Base-by-base conservation (phyloP, 768 basidiomycete genomes). In the Suillus americanus region DNA sequence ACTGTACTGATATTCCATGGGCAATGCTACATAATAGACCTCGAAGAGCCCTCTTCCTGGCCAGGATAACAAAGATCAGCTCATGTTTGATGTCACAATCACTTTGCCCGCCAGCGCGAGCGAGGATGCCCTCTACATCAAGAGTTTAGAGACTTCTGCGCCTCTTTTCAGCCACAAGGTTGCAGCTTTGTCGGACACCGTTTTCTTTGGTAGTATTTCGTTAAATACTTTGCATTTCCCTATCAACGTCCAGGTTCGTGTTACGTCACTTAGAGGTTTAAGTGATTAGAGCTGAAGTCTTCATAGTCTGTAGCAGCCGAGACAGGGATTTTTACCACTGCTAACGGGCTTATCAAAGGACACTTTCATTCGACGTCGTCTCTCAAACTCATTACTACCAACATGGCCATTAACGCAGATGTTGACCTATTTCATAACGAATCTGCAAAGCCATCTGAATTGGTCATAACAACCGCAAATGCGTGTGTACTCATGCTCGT, bases 311-410 rank as follows among this genome's bases (percentile, higher is more conserved):
- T 80, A 18, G 67, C 72, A 18, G 69, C 74, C 5, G 61, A 70
- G 1, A 48, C 55, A 20, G 73, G 69, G 0, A 41, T 57, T 2
- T 23, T 80, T 37, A 64, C 37, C 3, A 72, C 82, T 33, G 70
- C 65, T 10, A 81, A 83, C 28, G 73, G 72, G 2, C 55, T 66
- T 0, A 81, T 83, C 64, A 28, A 20, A 3, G 82, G 83, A 25
- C 71, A 72, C n/a, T 79, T 80, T 67, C 79, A 75, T 63, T 64
- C 75, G 0, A 72, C 75, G 0, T 48, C 67, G 3, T 48, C 65
- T 0, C 63, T 83, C 5, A 57, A 61, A 1, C 65, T 83, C 33
- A 35, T 30, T 23, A 81, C 80, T 0, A 74, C 74, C 33, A 82
- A 83, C 60, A 74, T 68, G 4, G 68, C 55, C 1, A 79, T 83